Percentiles rank a stretch among this genome's conserved stretches.
Evolutionary conservation across 148 eudicot species (phyloP).

Genomic region (Agrostemma githago): DNA sequence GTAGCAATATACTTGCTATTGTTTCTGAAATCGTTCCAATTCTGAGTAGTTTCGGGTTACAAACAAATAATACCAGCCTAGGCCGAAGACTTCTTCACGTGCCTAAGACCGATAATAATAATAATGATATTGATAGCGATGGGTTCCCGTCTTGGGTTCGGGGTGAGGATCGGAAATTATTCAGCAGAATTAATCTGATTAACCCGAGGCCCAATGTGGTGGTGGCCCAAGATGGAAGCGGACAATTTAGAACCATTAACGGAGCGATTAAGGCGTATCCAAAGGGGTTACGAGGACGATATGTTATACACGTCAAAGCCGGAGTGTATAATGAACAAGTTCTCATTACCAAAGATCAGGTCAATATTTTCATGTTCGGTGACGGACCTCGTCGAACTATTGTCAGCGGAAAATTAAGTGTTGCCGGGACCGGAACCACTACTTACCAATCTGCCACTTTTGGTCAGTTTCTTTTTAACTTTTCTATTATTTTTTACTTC

Average conservation of each 20-base stretch:
- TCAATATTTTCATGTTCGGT: constrained; percentile 65
- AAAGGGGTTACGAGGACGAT: constrained; percentile 36
- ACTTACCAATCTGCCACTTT: constrained; percentile 60
- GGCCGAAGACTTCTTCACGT: constrained; percentile 31
- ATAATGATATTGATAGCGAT: constrained; percentile 10
- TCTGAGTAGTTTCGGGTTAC: constrained; percentile 25
- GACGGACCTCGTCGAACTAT: constrained; percentile 68
- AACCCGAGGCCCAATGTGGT: constrained; percentile 42
- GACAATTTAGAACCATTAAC: constrained; percentile 49
- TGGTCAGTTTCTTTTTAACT: constrained; percentile 28
- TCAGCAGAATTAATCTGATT: constrained; percentile 15
- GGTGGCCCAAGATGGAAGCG: constrained; percentile 67
- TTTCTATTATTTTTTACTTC: no score
- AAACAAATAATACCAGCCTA: background rate
- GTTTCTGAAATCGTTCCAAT: constrained; percentile 28
- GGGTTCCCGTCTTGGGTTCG: constrained; percentile 50
- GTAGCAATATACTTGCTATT: constrained; percentile 56
- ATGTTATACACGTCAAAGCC: constrained; percentile 55
- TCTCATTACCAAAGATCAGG: constrained; percentile 33
- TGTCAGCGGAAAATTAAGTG: constrained; percentile 40
- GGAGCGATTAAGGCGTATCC: constrained; percentile 55
- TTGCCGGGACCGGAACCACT: constrained; percentile 12
- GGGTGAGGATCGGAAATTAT: constrained; percentile 32
- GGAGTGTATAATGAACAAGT: constrained; percentile 58
- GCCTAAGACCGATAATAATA: background rate